Base-by-base conservation (phyloP, 2,329 filamentous ascomycete genomes). In the Pestalotiopsis sp. region DNA sequence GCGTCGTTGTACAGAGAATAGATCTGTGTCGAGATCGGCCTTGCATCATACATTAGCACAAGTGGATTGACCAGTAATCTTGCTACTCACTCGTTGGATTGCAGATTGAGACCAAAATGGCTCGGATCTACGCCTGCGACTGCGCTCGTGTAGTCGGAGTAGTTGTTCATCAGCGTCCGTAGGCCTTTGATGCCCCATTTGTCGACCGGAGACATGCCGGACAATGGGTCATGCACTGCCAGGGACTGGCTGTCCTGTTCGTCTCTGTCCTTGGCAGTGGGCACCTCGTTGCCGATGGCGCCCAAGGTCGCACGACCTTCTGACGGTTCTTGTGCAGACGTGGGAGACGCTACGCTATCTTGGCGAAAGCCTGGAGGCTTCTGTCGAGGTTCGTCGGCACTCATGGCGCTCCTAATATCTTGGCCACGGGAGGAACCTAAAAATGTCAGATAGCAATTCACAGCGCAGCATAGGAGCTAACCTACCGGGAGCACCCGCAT, bases 121-220 rank as follows among this genome's bases (percentile, higher is more conserved):
- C 78, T 82, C 12, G 89, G 85, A 71, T 91, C 89, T 72, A 90
- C 84, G 3, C 89, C 89, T 59, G 85, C 84, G 12, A 90, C 82
- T 74, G 90, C 83, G 3, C 87, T 86, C 66, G 87, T 88, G 76
- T 90, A 91, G 72, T 90, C 88, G 14, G 87, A 86, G 71, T 86
- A 89, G 75, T 87, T 89, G 78, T 87, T 88, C 84, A 91, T 90
- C 77, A 91, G 79, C 39, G 87, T 87, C 68, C 86, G 84, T 69
- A 91, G 81, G 11, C 90, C 90, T 76, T 91, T 91, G 62, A 91
- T 82, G 4, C 90, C 90, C 84, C 85, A 92, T 75, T 87, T 90
- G 74, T 92, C 89, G 52, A 84, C 85, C 3, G 87, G 84, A n/a
- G 86, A 79, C 88, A 91, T 89, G 60, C 88, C 87, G 62, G 83